Evolutionary conservation across 2,329 filamentous ascomycete species (phyloP).

Genomic region (Westerdykella sp.): DNA sequence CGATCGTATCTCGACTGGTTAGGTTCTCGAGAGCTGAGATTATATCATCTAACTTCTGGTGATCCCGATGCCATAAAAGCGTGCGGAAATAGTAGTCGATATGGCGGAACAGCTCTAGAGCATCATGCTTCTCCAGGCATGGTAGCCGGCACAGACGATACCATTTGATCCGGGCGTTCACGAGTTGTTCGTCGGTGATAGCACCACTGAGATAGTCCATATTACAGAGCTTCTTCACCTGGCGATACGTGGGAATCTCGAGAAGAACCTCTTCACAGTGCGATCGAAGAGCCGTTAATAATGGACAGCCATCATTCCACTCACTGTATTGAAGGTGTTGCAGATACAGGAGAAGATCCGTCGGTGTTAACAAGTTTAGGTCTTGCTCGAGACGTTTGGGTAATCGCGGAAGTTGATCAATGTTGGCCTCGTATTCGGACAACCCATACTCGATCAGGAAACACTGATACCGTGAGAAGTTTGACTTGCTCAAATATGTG

Average conservation of each 20-base stretch:
- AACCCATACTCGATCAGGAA: conserved; percentile 28
- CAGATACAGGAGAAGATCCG: conserved; percentile 29
- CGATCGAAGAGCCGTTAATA: conserved; percentile 22
- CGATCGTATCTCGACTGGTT: conserved; percentile 15
- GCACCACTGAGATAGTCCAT: conserved; percentile 29
- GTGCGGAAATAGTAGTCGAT: conserved; percentile 21
- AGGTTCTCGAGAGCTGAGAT: conserved; percentile 24
- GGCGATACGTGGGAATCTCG: conserved; percentile 32
- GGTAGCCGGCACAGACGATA: conserved; percentile 27
- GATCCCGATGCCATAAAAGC: conserved; percentile 26
- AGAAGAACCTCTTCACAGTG: conserved; percentile 30
- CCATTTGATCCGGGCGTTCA: conserved; percentile 30
- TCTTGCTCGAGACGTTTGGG: conserved; percentile 28
- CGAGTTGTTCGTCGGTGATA: conserved; percentile 25
- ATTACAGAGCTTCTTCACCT: conserved; percentile 32
- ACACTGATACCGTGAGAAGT: conserved; percentile 32
- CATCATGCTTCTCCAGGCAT: conserved; percentile 17
- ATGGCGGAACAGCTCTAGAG: conserved; percentile 29
- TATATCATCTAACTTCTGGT: conserved; percentile 25
- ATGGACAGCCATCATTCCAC: conserved; percentile 26
- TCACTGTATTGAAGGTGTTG: conserved; percentile 31
- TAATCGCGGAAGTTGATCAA: conserved; percentile 9
- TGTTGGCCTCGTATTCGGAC: conserved; percentile 9
- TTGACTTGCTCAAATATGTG: conserved; percentile 30
- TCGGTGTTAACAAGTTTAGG: conserved; percentile 27